Percentiles rank a stretch among this genome's conserved stretches.
These are phyloP conservation scores for Amanita rimosa DNA, from an alignment of 768 basidiomycete species.

Conservation along the genomic window DNA sequence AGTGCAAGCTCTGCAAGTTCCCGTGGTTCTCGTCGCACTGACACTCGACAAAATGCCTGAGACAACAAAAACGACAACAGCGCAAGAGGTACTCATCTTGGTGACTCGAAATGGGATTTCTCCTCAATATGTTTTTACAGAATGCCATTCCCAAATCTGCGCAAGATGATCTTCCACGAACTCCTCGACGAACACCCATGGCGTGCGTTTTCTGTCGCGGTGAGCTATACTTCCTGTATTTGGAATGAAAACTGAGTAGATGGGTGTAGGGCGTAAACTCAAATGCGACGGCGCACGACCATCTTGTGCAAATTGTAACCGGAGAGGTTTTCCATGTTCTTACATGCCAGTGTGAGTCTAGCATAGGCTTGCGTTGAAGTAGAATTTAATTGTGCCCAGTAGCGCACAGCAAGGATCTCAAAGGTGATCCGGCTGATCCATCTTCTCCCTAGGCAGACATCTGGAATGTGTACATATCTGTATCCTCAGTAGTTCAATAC, in stretches of 20 bases:
- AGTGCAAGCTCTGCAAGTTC: neutral
- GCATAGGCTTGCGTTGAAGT: neutral
- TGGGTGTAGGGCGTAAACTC: constrained; percentile 45
- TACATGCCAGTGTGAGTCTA: constrained; percentile 57
- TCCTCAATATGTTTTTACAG: neutral
- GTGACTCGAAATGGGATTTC: neutral
- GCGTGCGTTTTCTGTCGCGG: constrained; percentile 70
- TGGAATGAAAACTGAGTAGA: neutral
- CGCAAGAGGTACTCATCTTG: neutral
- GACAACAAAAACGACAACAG: neutral
- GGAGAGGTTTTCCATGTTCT: constrained; percentile 42
- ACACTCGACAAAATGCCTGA: constrained; percentile 1
- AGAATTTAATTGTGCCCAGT: neutral
- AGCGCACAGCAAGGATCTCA: constrained; percentile 4
- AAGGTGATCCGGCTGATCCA: neutral
- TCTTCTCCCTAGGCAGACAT: neutral
- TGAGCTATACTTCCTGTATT: constrained; percentile 11
- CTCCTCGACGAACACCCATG: constrained; percentile 45
- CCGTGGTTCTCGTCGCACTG: neutral
- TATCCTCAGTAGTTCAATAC: neutral
- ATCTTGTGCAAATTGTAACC: constrained; percentile 55
- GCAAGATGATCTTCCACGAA: constrained; percentile 1
- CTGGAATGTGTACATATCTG: neutral
- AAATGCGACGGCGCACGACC: constrained; percentile 62
- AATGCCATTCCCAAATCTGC: neutral